These are phyloP conservation scores for Ustilago cynodontis DNA, from an alignment of 1,284 basidiomycete genomes.

Conservation along the genomic window DNA sequence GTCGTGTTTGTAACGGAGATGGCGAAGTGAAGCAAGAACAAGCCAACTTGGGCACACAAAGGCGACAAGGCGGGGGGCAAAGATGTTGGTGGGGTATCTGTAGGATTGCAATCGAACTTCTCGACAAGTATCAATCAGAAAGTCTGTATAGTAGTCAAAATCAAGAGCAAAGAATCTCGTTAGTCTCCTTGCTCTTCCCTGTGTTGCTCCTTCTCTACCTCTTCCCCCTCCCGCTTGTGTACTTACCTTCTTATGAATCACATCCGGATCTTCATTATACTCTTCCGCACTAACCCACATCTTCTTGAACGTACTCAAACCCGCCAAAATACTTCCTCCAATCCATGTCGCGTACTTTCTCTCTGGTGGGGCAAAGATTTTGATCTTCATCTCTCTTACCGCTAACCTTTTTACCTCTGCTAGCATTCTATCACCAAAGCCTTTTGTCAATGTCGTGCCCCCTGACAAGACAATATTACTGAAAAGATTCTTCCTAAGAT, in stretches of 20 bases:
- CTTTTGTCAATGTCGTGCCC: constrained; percentile 80
- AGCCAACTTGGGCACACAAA: too few species aligned
- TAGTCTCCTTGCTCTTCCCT: not conserved
- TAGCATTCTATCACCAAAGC: constrained; percentile 91
- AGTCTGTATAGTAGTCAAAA: constrained; percentile 12
- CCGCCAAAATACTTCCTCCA: constrained; percentile 84
- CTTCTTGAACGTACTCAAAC: constrained; percentile 96
- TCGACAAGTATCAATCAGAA: constrained; percentile 11
- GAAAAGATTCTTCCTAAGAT: constrained; percentile 93
- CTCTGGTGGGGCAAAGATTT: constrained; percentile 99
- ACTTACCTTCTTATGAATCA: constrained; percentile 81
- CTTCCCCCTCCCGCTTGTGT: not conserved
- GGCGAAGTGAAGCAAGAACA: too few species aligned
- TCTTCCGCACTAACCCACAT: constrained; percentile 90
- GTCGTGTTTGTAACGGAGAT: too few species aligned
- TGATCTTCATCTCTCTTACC: constrained; percentile 97
- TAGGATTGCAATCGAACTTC: not conserved
- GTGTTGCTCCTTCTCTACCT: too few species aligned
- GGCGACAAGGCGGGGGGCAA: too few species aligned
- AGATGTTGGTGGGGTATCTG: not conserved
- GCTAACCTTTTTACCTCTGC: constrained; percentile 96
- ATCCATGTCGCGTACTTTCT: constrained; percentile 99
- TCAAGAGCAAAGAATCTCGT: not conserved
- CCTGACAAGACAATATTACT: constrained; percentile 97
- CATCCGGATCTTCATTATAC: constrained; percentile 98